Evolutionary conservation across 345 rosid species (phyloP), one percentile per base, ranked within the genome.

Genomic region (Boechera stricta): DNA sequence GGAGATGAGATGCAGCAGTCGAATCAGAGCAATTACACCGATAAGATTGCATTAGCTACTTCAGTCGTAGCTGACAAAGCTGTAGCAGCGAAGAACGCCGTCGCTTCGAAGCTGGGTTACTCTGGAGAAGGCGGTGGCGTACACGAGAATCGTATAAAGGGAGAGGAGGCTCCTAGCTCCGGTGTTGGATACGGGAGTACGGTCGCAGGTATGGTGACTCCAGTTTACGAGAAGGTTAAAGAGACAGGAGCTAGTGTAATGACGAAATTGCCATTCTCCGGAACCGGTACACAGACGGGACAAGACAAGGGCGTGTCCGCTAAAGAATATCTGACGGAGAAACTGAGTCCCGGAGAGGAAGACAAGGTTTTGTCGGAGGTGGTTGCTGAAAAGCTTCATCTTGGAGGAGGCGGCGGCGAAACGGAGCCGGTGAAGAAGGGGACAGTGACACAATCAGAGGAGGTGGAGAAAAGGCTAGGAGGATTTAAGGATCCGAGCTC

Each of bases 271-370:
- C 84, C 77, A 1, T 73, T 83, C 24, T 9, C 82, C 0, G 52
- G 56, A 15, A 56, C 66, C 11, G 21, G 51, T 1, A 33, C 72
- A 0, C 72, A 74, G 5, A 11, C 52, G 31, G 81, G 58, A 41
- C 81, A 86, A 75, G 86, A 86, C 29, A 86, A 81, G 64, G 89
- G 87, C 36, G 84, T 79, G 6, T 82, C 97, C 0, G 72, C 86
- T 58, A 90, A 54, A 78, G 84, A 78, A 12, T 90, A 86, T 31
- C 6, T 87, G 2, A 76, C 76, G 3, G 93, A 90, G 77, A 94
- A 90, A 69, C 24, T 94, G 51, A 88, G 58, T 86, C 94, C 97
- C 0, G 87, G 94, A 10, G 98, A 90, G 47, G 98, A 83, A 77
- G 94, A 91, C 45, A 86, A 54, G 79, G 93, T 91, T 0, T 79